phyloP scores from a whole-genome alignment of 768 basidiomycete genomes.

The Lentinula edodes region DNA sequence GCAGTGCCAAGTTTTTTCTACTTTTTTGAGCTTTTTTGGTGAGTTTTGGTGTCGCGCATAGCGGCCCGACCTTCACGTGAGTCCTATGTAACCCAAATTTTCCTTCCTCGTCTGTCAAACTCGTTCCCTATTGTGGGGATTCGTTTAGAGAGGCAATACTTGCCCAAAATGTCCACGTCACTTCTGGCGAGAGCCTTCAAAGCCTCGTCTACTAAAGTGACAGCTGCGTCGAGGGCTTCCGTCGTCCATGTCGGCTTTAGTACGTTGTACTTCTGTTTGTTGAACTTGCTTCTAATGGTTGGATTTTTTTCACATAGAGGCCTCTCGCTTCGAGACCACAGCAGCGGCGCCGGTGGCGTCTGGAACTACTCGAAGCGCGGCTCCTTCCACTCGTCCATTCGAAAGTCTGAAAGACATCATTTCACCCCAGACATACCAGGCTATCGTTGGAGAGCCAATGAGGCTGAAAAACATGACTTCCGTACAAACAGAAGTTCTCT shows the following conservation, averaged over 20 bases:
- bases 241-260: not conserved
- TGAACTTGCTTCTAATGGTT: not conserved
- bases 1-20: not conserved
- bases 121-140: not conserved
- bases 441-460: slow-evolving; percentile 63
- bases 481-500: slow-evolving; percentile 78
- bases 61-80: not conserved
- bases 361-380: not conserved
- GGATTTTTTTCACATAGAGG: not conserved
- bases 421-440: slow-evolving; percentile 40
- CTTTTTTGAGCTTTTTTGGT: no score
- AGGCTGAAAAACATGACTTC: slow-evolving; percentile 65
- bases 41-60: no score
- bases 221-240: not conserved
- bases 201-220: not conserved
- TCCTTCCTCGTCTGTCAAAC: not conserved
- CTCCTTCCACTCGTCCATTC: slow-evolving; percentile 18
- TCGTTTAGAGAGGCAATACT: not conserved
- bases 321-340: not conserved
- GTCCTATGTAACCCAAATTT: not conserved
- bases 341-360: not conserved
- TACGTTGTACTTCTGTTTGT: not conserved
- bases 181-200: not conserved
- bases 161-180: not conserved
- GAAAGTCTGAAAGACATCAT: slow-evolving; percentile 31